A percentile compares a stretch with the other conserved stretches of the same genome.
Conservation (phyloP, 495 filamentous ascomycete species). For the Glonium stellatum region DNA sequence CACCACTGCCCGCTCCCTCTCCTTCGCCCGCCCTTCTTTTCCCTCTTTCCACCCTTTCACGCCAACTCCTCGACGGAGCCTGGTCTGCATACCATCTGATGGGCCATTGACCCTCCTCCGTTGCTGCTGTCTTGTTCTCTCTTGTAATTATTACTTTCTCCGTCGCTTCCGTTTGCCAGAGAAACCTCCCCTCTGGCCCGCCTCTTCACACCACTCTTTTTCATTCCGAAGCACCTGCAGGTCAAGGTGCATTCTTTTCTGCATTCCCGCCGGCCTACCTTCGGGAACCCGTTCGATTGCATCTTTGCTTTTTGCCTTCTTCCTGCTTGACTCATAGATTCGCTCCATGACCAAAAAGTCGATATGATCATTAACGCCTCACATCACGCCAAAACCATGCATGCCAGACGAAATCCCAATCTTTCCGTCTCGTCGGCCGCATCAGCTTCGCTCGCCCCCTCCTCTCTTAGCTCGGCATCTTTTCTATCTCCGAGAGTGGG, state of each 20-base stretch:
- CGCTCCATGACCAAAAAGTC: not conserved
- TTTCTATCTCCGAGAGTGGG: conserved; percentile 49
- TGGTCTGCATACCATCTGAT: not conserved
- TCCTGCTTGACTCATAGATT: not conserved
- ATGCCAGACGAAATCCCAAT: conserved; percentile 34
- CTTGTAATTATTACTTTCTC: not conserved
- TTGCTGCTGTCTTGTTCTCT: conserved; percentile 2
- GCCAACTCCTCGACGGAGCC: conserved; percentile 1
- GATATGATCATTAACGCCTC: conserved; percentile 26
- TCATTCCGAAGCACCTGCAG: conserved; percentile 20
- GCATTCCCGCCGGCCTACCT: not conserved
- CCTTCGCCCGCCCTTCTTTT: not conserved
- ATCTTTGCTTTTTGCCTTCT: not conserved
- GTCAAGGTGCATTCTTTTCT: conserved; percentile 18
- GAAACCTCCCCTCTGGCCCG: not conserved
- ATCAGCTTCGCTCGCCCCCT: conserved; percentile 25
- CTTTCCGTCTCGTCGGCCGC: conserved; percentile 32
- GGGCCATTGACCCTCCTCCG: not conserved
- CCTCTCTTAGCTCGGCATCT: conserved; percentile 27
- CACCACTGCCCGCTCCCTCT: not conserved
- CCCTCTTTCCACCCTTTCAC: not conserved
- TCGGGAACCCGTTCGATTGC: not conserved
- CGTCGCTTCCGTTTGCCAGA: not conserved
- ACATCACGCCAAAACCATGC: conserved; percentile 30
- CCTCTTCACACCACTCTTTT: not conserved